phyloP scores from a whole-genome alignment of 805 yeast species.

The Wickerhamiella sorbophila region DNA sequence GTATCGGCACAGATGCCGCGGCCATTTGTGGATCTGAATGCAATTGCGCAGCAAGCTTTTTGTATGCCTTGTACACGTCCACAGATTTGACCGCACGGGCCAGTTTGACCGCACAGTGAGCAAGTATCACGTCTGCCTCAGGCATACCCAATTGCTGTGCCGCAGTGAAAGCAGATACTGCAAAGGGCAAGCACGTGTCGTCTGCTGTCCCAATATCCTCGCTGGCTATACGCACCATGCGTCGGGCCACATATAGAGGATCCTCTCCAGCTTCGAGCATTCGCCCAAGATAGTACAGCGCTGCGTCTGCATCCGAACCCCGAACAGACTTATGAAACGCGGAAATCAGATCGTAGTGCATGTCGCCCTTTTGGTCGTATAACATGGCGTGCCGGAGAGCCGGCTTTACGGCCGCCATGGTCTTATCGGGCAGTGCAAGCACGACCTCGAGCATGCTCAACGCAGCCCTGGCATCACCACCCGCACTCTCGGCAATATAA shows the following conservation, averaged over 20 bases:
- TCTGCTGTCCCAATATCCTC: slow-evolving; percentile 88
- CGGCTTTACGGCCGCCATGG: slow-evolving; percentile 21
- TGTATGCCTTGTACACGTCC: slow-evolving; percentile 69
- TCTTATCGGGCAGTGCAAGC: slow-evolving; percentile 9
- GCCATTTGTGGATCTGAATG: slow-evolving; percentile 43
- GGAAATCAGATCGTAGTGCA: slow-evolving; percentile 87
- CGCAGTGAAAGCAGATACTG: slow-evolving; percentile 72
- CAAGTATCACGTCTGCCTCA: slow-evolving; percentile 77
- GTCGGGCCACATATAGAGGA: slow-evolving; percentile 72
- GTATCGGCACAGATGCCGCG: slow-evolving; percentile 47
- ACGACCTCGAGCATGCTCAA: slow-evolving; percentile 61
- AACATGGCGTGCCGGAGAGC: slow-evolving; percentile 38
- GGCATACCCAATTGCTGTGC: slow-evolving; percentile 88
- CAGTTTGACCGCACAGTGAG: slow-evolving; percentile 84
- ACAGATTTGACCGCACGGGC: slow-evolving; percentile 80
- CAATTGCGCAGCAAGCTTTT: slow-evolving; percentile 45
- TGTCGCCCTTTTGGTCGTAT: slow-evolving; percentile 81
- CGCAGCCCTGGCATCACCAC: slow-evolving; percentile 83
- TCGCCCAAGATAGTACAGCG: slow-evolving; percentile 69
- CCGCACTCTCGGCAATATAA: slow-evolving; percentile 56
- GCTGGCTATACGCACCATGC: slow-evolving; percentile 89
- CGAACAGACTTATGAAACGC: slow-evolving; percentile 90
- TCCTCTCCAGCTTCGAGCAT: slow-evolving; percentile 94
- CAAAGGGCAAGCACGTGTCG: slow-evolving; percentile 72
- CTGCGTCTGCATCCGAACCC: slow-evolving; percentile 82